Evolutionary conservation across 257 asterid species (phyloP), one percentile per base, ranked within the genome.

Genomic region (Solanum medicagineum): DNA sequence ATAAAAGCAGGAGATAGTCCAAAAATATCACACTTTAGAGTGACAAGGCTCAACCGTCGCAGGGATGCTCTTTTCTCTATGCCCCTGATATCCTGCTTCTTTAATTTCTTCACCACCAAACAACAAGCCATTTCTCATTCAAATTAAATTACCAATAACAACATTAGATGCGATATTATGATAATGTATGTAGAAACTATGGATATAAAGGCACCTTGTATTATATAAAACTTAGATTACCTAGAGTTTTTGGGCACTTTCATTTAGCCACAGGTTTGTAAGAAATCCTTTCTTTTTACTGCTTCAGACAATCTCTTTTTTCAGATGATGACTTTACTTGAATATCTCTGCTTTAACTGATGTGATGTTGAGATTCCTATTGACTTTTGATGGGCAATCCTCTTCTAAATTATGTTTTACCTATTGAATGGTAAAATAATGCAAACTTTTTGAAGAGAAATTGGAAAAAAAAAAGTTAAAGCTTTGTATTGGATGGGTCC

Each of bases 21-120:
- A 85, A 56, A 40, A 71, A 17, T 8, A 16, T 1, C 79, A 36
- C 87, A 91, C 95, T 89, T 84, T 0, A 36, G 89, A 87, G 36
- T 36, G 42, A 82, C 32, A 54, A 63, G 87, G 91, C 84, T 88
- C 87, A 36, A 89, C 63, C 16, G 83, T 83, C 75, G 86, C 90
- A 2, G 7, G 87, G 36, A 86, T 75, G 20, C 74, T 66, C 17
- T 22, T 80, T 79, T 84, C 90, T 59, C 92, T 74, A 4, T 29
- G 45, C 69, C 19, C 87, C 81, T 85, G 93, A 85, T 29, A 29
- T 29, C 32, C 32, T 29, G 32, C 32, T 53, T 89, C 93, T 83
- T 73, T 73, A 71, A 93, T 92, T 81, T 83, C 93, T 88, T 92
- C 94, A 22, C 95, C 95, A 81, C 87, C 85, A 2, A 88, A 89